A percentile compares a stretch with the other conserved stretches of the same genome.
Evolutionary conservation across 495 filamentous ascomycete genomes (phyloP).

Genomic region (Neurospora sp.): DNA sequence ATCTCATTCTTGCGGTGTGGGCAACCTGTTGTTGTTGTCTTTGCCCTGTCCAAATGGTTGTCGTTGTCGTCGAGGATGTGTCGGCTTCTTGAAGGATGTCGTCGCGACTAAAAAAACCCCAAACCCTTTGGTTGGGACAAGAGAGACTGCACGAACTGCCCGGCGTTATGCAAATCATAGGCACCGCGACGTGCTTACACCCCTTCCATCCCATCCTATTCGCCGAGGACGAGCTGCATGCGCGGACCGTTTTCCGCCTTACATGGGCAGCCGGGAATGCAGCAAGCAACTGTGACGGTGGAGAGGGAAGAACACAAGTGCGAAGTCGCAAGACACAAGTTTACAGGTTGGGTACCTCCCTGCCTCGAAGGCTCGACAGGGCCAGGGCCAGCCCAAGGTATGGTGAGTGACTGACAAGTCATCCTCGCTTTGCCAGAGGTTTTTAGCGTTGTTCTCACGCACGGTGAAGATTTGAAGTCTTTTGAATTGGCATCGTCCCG

Average conservation of each 20-base stretch:
- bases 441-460: not conserved
- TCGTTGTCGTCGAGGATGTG: not conserved
- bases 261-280: conserved; percentile 25
- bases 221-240: conserved; percentile 23
- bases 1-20: not conserved
- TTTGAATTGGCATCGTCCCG: not conserved
- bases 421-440: not conserved
- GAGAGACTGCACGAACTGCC: not conserved
- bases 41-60: not conserved
- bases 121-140: conserved; percentile 14
- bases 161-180: conserved; percentile 27
- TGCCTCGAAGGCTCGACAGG: not conserved
- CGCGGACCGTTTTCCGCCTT: conserved; percentile 35
- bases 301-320: not conserved
- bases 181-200: conserved; percentile 14
- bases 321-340: not conserved
- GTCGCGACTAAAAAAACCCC: not conserved
- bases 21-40: not conserved
- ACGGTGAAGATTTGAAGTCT: not conserved
- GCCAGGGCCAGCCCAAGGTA: not conserved
- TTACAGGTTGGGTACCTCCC: not conserved
- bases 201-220: conserved; percentile 20
- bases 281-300: conserved; percentile 2
- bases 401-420: not conserved
- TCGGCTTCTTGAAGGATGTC: not conserved